Evolutionary conservation across 805 yeast species (phyloP), one percentile per base, ranked within the genome.

Genomic region (Ogataea angusta): DNA sequence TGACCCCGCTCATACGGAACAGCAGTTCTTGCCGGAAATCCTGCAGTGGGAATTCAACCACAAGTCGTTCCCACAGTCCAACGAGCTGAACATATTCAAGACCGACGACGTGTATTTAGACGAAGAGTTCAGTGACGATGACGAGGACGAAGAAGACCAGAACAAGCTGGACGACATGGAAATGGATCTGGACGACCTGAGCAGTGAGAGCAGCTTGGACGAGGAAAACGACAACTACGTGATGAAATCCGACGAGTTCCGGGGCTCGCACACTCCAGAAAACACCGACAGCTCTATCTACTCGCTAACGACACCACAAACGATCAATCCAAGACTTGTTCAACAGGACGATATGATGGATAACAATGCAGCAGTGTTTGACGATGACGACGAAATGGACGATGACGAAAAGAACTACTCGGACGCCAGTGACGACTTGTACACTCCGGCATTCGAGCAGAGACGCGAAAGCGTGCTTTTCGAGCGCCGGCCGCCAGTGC

Each of bases 51-150:
- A 56, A 25, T 34, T 59, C 7, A 47, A 43, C 34, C 40, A 42
- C 34, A 60, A 60, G 39, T 48, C 57, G 6, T 55, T 59, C 37
- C 59, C 57, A 9, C 63, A 57, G 30, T 59, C 63, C 3, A 56
- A 62, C 33, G 66, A 61, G 31, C 48, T 62, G 26, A 59, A 59
- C 38, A 51, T 62, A 10, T 59, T 61, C 47, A 57, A 61, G 37
- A 51, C 64, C 4, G 49, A 54, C 24, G 60, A 60, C 35, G 54
- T 61, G 16, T 51, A 52, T 27, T 34, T 53, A 8, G 58, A 58
- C 35, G 60, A 54, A 21, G 63, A 57, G 37, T 58, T 54, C 34
- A 54, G 58, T 8, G 60, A 56, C 30, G 64, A 61, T 23, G 65
- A 62, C 7, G 56, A 54, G n/a, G 60, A 54, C 10, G 65, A 60